Base-by-base conservation (phyloP, 805 yeast species). In the Yarrowia deformans region DNA sequence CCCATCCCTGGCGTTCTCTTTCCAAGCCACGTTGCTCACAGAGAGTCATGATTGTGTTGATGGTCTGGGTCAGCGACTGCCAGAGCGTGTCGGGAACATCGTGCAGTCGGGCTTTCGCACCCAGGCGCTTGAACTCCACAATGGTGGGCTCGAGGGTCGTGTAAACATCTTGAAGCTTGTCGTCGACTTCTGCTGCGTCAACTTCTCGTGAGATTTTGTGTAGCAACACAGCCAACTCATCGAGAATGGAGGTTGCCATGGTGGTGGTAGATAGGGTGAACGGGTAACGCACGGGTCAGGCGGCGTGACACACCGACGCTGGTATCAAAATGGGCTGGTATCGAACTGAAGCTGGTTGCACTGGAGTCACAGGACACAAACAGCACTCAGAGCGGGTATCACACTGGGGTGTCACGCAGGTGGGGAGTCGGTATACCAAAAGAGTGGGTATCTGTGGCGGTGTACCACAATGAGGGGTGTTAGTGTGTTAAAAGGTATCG, bases 21-120 rank as follows among this genome's bases (percentile, higher is more conserved):
- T 42, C 64, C 3, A 43, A 40, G 9, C 64, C 49, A 2, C 64
- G 64, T 6, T 56, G 64, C 49, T 32, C 64, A 12, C 64, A 56
- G 37, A 56, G 18, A 10, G 49, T 34, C 49, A 56, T 14, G 32
- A 37, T 32, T 10, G 64, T 42, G 39, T 23, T 5, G 18, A 56
- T 42, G 29, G n/a, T 6, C 3, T 43, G 43, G 8, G 49, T n/a
- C 16, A 56, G 49, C 2, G 64, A 56, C 49, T n/a, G 10, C 64
- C 64, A 56, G 10, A 56, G 64, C 9, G 32, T 3, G 19, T 56
- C 64, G 39, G 64, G 64, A 9, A 56, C 16, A 42, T 42, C 49
- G 39, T 18, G 49, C 2, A 54, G 60, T 5, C n/a, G 8, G 3
- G 49, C 42, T 32, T 43, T 56, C 8, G 23, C 39, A 5, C 64